phyloP scores from a whole-genome alignment of 805 yeast genomes.

The Huiozyma naganishii region DNA sequence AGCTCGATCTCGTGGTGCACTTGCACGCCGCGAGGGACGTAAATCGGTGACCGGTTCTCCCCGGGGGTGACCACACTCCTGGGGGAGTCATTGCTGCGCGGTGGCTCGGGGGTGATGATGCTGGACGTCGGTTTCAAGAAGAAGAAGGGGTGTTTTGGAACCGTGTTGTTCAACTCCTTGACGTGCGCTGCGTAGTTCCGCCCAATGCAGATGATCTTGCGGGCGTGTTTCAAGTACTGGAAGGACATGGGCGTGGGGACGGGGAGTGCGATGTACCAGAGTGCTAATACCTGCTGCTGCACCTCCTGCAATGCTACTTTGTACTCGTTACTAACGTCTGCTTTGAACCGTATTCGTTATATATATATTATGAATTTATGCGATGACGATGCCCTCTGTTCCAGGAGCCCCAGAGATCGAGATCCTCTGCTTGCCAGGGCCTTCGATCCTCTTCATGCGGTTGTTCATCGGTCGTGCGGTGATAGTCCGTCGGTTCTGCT shows the following conservation, averaged over 20 bases:
- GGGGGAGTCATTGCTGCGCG: constrained; percentile 5
- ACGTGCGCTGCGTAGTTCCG: constrained; percentile 96
- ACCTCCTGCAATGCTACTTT: too few relatives aligned
- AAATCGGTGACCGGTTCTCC: constrained; percentile 54
- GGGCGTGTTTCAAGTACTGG: constrained; percentile 48
- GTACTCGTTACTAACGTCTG: too few relatives aligned
- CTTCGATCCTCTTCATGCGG: too few relatives aligned
- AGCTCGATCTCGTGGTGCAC: constrained; percentile 92
- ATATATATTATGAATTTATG: too few relatives aligned
- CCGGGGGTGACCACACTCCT: constrained; percentile 21
- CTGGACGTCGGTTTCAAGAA: constrained; percentile 85
- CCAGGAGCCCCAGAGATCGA: too few relatives aligned
- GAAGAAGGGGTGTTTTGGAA: constrained; percentile 83
- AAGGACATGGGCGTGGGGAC: constrained; percentile 31
- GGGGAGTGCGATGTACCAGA: background rate
- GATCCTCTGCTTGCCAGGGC: too few relatives aligned
- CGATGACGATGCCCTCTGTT: too few relatives aligned
- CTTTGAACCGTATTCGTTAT: too few relatives aligned
- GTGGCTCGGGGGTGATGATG: constrained; percentile 37
- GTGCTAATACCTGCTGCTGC: too few relatives aligned
- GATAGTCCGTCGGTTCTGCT: too few relatives aligned
- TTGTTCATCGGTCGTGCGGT: too few relatives aligned
- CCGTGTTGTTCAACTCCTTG: constrained; percentile 71
- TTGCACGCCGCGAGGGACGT: constrained; percentile 67
- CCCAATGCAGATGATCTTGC: constrained; percentile 88